Conservation (phyloP, 805 yeast genomes). For the Saturnispora zaruensis region DNA sequence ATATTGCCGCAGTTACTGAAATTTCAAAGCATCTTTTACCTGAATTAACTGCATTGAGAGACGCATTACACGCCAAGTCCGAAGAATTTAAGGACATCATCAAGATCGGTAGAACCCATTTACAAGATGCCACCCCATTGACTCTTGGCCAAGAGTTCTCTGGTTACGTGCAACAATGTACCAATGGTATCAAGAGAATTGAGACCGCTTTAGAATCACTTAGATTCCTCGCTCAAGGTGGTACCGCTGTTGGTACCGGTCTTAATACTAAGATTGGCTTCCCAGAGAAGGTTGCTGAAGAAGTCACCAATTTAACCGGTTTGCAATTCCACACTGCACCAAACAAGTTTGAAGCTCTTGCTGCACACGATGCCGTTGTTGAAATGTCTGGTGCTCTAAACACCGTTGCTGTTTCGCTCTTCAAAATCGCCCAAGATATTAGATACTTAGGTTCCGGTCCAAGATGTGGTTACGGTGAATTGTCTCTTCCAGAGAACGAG, state of each 20-base stretch:
- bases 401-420: slow-evolving; percentile 87
- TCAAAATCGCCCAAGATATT: slow-evolving; percentile 96
- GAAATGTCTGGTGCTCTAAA: slow-evolving; percentile 97
- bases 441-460: slow-evolving; percentile 98
- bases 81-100: slow-evolving; percentile 83
- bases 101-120: slow-evolving; percentile 97
- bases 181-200: slow-evolving; percentile 84
- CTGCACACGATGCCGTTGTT: slow-evolving; percentile 97
- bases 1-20: slow-evolving; percentile 94
- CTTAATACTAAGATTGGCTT: slow-evolving; percentile 89
- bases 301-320: slow-evolving; percentile 82
- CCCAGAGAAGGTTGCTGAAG: slow-evolving; percentile 77
- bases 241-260: slow-evolving; percentile 99
- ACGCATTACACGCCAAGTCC: slow-evolving; percentile 66
- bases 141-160: slow-evolving; percentile 97
- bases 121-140: slow-evolving; percentile 97
- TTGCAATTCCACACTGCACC: slow-evolving; percentile 89
- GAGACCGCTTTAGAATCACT: slow-evolving; percentile 69
- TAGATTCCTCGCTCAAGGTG: slow-evolving; percentile 91
- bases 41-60: slow-evolving; percentile 66
- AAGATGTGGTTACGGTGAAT: slow-evolving; percentile 98
- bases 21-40: slow-evolving; percentile 71
- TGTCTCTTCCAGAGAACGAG: slow-evolving; percentile 92
- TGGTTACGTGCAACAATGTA: slow-evolving; percentile 90
- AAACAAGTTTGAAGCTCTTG: slow-evolving; percentile 97